phyloP scores from a whole-genome alignment of 2,329 filamentous ascomycete species.

The Aureobasidium pullulans region DNA sequence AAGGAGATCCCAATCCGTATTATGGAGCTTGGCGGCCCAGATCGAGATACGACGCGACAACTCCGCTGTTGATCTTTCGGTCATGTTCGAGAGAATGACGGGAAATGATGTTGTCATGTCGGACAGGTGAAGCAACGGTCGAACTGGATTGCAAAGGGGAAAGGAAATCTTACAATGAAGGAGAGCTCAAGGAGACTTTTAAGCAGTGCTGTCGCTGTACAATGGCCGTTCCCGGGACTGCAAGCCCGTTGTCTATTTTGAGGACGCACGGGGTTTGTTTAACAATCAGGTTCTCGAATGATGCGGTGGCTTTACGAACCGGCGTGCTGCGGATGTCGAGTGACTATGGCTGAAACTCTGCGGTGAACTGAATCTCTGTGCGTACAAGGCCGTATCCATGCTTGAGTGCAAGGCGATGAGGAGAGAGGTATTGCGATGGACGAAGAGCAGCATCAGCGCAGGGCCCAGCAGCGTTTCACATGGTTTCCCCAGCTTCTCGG shows the following conservation, averaged over 20 bases:
- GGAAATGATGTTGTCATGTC: slow-evolving; percentile 13
- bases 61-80: slow-evolving; percentile 1
- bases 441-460: background rate
- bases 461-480: background rate
- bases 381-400: background rate
- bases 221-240: slow-evolving; percentile 12
- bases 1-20: background rate
- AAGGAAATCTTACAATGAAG: background rate
- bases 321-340: background rate
- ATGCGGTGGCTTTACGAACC: slow-evolving; percentile 2
- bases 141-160: background rate
- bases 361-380: background rate
- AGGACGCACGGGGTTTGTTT: background rate
- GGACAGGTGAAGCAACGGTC: slow-evolving; percentile 11
- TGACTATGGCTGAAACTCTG: background rate
- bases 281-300: background rate
- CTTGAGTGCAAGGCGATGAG: background rate
- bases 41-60: background rate
- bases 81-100: background rate
- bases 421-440: background rate
- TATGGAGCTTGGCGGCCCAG: background rate
- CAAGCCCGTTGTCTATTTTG: slow-evolving; percentile 9
- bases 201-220: slow-evolving; percentile 13
- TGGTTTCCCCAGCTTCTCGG: slow-evolving; percentile 8
- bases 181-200: slow-evolving; percentile 1